Evolutionary conservation across 441 rosid genomes (phyloP).

Genomic region (Arabidopsis lyrata): DNA sequence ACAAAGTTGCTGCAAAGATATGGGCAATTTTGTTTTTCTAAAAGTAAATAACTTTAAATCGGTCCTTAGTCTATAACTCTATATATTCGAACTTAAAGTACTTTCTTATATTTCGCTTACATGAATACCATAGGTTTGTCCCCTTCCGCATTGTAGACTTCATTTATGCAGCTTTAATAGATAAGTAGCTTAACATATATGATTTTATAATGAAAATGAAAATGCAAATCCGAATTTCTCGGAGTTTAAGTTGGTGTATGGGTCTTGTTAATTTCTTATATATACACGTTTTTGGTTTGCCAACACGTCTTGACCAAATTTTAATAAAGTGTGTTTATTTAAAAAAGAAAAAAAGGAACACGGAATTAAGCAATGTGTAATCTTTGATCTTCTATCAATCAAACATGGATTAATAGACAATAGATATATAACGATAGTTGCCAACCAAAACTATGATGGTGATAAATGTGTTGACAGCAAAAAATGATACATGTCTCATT

Average conservation of each 20-base stretch:
- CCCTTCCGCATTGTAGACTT: constrained; percentile 37
- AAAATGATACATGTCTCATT: neutral
- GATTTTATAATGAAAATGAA: neutral
- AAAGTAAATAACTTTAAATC: constrained; percentile 40
- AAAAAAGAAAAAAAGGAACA: neutral
- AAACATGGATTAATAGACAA: constrained; percentile 2
- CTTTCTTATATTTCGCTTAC: constrained; percentile 30
- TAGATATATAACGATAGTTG: neutral
- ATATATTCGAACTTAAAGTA: constrained; percentile 29
- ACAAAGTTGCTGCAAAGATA: constrained; percentile 42
- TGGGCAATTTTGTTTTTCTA: constrained; percentile 30
- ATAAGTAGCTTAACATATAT: neutral
- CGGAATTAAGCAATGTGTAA: neutral
- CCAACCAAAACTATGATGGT: neutral
- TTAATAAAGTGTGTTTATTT: neutral
- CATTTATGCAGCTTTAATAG: constrained; percentile 43
- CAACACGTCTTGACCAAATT: neutral
- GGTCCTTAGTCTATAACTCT: constrained; percentile 41
- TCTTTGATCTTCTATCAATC: neutral
- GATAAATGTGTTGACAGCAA: neutral
- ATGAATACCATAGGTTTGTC: constrained; percentile 43
- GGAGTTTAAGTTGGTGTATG: neutral
- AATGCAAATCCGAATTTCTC: neutral
- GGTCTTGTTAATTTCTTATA: neutral
- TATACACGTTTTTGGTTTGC: neutral